These are phyloP conservation scores for Hawksworthiomyces lignivorus DNA, from an alignment of 2,329 filamentous ascomycete genomes.

Conservation along the genomic window DNA sequence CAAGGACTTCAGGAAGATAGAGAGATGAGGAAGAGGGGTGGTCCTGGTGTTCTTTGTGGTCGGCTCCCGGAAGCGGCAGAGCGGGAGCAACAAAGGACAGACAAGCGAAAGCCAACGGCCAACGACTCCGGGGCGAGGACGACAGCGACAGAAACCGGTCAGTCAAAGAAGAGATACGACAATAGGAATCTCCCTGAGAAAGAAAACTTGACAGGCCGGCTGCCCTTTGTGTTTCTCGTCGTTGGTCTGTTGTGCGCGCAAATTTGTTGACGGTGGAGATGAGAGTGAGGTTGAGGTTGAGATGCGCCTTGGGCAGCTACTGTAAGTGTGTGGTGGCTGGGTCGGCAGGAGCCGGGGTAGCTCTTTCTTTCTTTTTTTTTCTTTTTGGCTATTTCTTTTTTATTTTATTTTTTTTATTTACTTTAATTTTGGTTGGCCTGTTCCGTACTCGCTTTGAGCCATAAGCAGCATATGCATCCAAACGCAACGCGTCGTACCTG, in stretches of 20 bases:
- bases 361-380: background rate
- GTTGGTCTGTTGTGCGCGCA: background rate
- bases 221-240: background rate
- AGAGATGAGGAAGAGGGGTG: too few species aligned
- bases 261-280: background rate
- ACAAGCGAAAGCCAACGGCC: background rate
- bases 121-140: background rate
- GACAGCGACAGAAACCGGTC: too few species aligned
- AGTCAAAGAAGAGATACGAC: background rate
- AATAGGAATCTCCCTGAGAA: background rate
- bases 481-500: conserved; percentile 9
- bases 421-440: too few species aligned
- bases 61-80: conserved; percentile 6
- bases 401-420: conserved; percentile 10
- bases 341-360: conserved; percentile 5
- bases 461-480: too few species aligned
- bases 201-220: conserved; percentile 3
- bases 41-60: too few species aligned
- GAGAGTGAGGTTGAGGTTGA: conserved; percentile 1
- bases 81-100: background rate
- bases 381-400: background rate
- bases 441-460: conserved; percentile 5
- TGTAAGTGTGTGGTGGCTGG: too few species aligned
- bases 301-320: too few species aligned
- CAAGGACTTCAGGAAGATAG: too few species aligned